Base-by-base conservation (phyloP, 306 rosid genomes). In the Amphicarpaea edgeworthii region DNA sequence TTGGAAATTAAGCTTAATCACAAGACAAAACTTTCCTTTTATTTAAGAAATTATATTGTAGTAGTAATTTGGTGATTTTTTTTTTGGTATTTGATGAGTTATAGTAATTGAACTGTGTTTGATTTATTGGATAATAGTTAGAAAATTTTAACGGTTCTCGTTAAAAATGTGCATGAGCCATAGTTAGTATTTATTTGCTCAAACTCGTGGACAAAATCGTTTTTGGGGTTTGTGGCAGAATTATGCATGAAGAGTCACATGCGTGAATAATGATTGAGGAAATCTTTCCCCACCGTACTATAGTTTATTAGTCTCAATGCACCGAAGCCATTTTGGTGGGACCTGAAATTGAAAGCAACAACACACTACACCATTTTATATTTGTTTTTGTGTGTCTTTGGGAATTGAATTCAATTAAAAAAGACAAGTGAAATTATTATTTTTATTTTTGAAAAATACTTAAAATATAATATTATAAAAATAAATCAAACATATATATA, bases 171-270 rank as follows among this genome's bases (percentile, higher is more conserved):
- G 72, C 1, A 23, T 0, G 57, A 66, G 26, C 8, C 28, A 47
- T n/a, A n/a, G n/a, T n/a, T n/a, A n/a, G n/a, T n/a, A n/a, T n/a
- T n/a, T n/a, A n/a, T 26, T 49, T 68, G 8, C 12, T 69, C 8
- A 16, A 69, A 49, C 7, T 63, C 14, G 20, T 8, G 12, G 42
- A 16, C 64, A 37, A 76, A 38, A 64, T 76, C 73, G 16, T 65
- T 65, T 76, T 51, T 11, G 80, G 73, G 63, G 23, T 38, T 23
- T 51, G 80, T n/a, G 38, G 45, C 19, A 40, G n/a, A 58, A 76
- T 53, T 45, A 26, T 23, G 43, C 43, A 73, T 49, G 19, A 16
- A 49, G 74, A 69, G 61, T 49, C 61, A 69, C 74, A 69, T 47
- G 74, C 14, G 11, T 49, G 46, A 69, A 68, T 21, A 72, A 72